Evolutionary conservation across 2,329 filamentous ascomycete genomes (phyloP), one percentile per base, ranked within the genome.

Genomic region (Ramularia endophylla): DNA sequence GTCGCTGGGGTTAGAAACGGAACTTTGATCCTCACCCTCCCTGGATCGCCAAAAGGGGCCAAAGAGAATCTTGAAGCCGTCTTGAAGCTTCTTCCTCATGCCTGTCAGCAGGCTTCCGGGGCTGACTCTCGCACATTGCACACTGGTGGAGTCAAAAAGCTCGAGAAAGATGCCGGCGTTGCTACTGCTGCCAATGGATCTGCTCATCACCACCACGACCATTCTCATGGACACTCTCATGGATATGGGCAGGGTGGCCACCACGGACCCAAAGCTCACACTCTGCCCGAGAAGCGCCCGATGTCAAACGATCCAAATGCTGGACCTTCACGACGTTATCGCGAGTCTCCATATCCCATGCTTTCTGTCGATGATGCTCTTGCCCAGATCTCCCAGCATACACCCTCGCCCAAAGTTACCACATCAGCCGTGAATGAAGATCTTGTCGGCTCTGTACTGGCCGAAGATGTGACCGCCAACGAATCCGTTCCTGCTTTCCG

Each of bases 41-140:
- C 92, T 0, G 92, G 92, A 1, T 97, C 90, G 0, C 92, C 92
- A 0, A 97, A 97, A 63, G 92, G 89, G 1, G 92, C 92, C 7
- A 86, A 81, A 57, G 92, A 98, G 68, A 98, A 97, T 58, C 75
- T 98, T 0, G 81, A 92, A 58, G 82, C 89, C 1, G 73, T 98
- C 5, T 70, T 98, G 47, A 94, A 88, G 60, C 80, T 90, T n/a
- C 68, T 98, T 5, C 89, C 90, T 0, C 92, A 98, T 65, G 92
- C 92, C n/a, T 98, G 92, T 53, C 69, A 85, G 6, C 90, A 97
- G 68, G 85, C 87, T 19, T 80, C 85, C 0, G 92, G 90, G 1
- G 81, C 78, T 11, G 80, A 94, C 58, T 97, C 92, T 0, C 77
- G 92, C 52, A 64, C 70, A 1, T 66, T 95, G 4, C 92, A 98